phyloP scores from a whole-genome alignment of 495 filamentous ascomycete species.

The Podospora comata region DNA sequence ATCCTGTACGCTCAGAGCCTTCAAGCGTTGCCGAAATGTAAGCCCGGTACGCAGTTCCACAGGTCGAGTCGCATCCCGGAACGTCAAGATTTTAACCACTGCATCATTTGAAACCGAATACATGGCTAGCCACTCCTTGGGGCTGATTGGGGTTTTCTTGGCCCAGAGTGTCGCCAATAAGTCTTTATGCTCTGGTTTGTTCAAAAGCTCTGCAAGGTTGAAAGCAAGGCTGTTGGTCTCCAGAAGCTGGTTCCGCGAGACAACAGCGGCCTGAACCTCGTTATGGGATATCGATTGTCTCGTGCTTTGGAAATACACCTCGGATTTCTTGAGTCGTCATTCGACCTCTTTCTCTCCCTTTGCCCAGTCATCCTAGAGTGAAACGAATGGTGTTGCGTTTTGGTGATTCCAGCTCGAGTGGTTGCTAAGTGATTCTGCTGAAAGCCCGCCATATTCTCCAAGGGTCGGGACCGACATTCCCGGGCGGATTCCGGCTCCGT shows the following conservation, averaged over 20 bases:
- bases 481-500: background rate
- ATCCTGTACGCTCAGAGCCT: background rate
- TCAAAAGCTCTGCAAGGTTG: background rate
- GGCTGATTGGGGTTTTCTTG: background rate
- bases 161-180: background rate
- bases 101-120: background rate
- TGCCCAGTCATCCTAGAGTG: background rate
- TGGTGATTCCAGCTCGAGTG: background rate
- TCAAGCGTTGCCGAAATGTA: background rate
- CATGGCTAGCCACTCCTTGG: background rate
- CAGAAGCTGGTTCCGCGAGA: background rate
- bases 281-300: background rate
- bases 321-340: background rate
- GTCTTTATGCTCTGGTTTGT: background rate
- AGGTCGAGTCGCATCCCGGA: background rate
- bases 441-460: background rate
- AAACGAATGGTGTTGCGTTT: background rate
- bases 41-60: too few relatives aligned
- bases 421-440: background rate
- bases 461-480: background rate
- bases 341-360: background rate
- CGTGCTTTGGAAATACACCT: background rate
- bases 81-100: background rate
- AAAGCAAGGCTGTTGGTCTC: background rate
- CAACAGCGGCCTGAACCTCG: background rate